Evolutionary conservation across 148 eudicot genomes (phyloP), one percentile per base, ranked within the genome.

Genomic region (Heliosperma pusillum): DNA sequence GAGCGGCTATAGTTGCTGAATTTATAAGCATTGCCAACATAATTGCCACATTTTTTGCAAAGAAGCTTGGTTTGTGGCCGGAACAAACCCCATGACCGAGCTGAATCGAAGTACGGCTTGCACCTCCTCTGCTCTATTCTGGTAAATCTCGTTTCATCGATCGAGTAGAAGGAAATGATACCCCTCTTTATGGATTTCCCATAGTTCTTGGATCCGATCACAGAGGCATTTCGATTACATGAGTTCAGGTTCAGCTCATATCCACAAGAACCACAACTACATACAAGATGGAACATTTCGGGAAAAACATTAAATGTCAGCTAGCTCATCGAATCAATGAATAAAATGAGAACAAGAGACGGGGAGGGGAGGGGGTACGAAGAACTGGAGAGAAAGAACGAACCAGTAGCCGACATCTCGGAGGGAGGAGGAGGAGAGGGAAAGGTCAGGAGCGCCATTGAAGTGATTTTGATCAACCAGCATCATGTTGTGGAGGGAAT

Each of bases 181-280:
- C 97, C 97, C 70, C 74, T 86, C 80, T 85, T 92, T 55, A 92
- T 86, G 13, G 87, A 87, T 82, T 89, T 92, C 8, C 85, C 86
- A 61, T 92, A 92, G 50, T 85, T 80, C 71, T 92, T 90, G 24
- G 88, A 87, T 72, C 94, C 89, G 0, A 90, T 88, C 21, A 79
- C 73, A 6, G 96, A 83, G 1, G 90, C 85, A 64, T 90, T 89
- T 21, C 93, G 87, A 56, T 83, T 83, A 69, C 88, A 86, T 3
- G 97, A 92, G 71, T 80, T 86, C 42, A 92, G 83, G 81, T 92
- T 90, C 19, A 90, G 76, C 69, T 90, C 89, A 71, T 86, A 90
- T 69, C 97, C 97, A 79, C 93, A 93, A 24, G 85, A 76, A 59
- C 97, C 96, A 79, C 97, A 92, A 74, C 97, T 92, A 86, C 87